Base-by-base conservation (phyloP, 2,329 filamentous ascomycete genomes). In the Akanthomyces uredinophilus region DNA sequence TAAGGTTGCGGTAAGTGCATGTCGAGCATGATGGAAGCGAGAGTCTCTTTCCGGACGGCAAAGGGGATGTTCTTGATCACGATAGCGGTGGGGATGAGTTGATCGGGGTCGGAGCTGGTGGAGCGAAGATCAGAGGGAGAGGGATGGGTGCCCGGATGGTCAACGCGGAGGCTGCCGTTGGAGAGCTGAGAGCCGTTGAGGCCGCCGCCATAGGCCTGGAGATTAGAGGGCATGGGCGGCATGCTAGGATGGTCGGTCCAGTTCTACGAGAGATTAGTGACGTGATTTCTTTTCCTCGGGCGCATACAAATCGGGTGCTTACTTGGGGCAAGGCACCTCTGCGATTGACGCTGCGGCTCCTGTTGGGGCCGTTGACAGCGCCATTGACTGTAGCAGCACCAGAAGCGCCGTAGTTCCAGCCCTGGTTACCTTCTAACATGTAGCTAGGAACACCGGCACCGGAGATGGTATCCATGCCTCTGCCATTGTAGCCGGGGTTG, bases 21-120 rank as follows among this genome's bases (percentile, higher is more conserved):
- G 22, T 96, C 91, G 10, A 93, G 91, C 95, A 99, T 99, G 68
- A 97, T 83, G 65, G 88, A 87, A 39, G 96, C 91, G 44, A 99
- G 83, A 70, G 94, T 92, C 77, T 99, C 95, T 78, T 98, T 98
- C 75, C 96, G 93, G 62, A 98, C 92, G 32, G 96, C 95, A 74
- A 99, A 99, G 0, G 96, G 95, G 43, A 99, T 99, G 73, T 99
- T 99, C 80, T 99, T 99, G 78, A 99, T 98, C 63, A 99, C 95
- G 69, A 99, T 98, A 60, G 95, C 95, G 4, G 95, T 99, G 3
- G 94, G 94, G 64, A 99, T 99, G 64, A 99, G 85, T 78, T 98
- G 94, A 68, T 96, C 94, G 62, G 87, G 83, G 53, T 86, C 83
- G 70, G 69, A 79, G 64, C 70, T 76, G 68, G 66, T 77, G 63